Evolutionary conservation across 768 basidiomycete genomes (phyloP), one percentile per base, ranked within the genome.

Genomic region (Lactifluus pinguis): DNA sequence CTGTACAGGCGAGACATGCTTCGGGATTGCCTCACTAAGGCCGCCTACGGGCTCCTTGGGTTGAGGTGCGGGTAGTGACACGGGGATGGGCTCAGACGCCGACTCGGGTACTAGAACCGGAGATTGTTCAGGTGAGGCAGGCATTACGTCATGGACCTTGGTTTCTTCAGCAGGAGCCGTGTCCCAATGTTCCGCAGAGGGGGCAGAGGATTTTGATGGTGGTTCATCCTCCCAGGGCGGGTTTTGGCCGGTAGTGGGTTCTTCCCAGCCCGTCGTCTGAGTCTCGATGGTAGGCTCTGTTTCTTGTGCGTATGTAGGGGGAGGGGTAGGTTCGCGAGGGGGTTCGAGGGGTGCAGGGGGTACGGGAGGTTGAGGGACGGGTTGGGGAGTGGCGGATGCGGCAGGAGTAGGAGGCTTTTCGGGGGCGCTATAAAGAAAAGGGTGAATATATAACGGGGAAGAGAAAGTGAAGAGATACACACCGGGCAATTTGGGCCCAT

Each of bases 401-500:
- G 77, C 75, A 19, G 78, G 69, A 48, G 79, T 77, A 14, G 75
- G 66, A 14, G 80, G 79, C 70, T 87, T 89, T 69, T 88, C 86
- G 66, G 86, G 83, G 25, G 80, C 79, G 56, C 86, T 89, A 63
- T 29, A 1, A 34, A 59, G 45, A 65, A 59, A 50, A 30, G 52
- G 55, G 25, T 66, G 58, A 49, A 34, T 38, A 14, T 42, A 50
- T 19, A 53, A 49, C 17, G 47, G 10, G 7, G 30, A n/a, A 19
- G 21, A 41, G 29, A 45, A 54, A 61, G 44, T 44, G 36, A 53
- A 32, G 41, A 25, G 57, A 30, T 38, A 74, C 79, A 7, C 68
- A 87, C 89, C 85, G 78, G 64, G 90, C 89, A 69, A 92, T 78
- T 68, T 92, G 87, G 8, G 90, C 90, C 89, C 89, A 92, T 39